Evolutionary conservation across 2,329 filamentous ascomycete genomes (phyloP).

Genomic region (Paraphoma chrysanthemicola): DNA sequence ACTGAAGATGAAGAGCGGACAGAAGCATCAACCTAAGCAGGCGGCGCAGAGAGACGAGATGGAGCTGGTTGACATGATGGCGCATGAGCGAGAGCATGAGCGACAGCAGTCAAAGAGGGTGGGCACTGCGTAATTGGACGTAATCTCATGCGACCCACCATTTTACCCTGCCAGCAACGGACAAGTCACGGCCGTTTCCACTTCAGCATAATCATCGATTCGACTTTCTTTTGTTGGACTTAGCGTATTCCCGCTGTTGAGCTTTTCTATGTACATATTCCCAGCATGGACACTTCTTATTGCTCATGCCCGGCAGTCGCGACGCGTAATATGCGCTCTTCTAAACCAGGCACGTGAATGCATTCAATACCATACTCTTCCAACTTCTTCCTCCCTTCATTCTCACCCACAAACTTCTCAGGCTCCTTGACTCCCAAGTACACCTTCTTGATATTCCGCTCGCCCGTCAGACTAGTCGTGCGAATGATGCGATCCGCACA

Average conservation of each 20-base stretch:
- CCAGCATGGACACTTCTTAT: constrained; percentile 2
- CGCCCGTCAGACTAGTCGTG: constrained; percentile 53
- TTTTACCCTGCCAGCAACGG: background rate
- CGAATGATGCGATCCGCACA: constrained; percentile 81
- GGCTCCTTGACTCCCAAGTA: constrained; percentile 91
- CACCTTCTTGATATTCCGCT: constrained; percentile 72
- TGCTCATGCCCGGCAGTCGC: constrained; percentile 80
- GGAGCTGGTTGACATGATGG: constrained; percentile 72
- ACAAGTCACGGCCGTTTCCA: too few relatives aligned
- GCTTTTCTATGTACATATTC: constrained; percentile 2
- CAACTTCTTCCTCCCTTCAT: constrained; percentile 75
- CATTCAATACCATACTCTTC: constrained; percentile 76
- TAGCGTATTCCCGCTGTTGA: background rate
- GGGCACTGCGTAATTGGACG: constrained; percentile 72
- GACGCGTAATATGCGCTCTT: constrained; percentile 79
- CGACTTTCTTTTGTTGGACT: background rate
- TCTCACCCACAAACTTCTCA: constrained; percentile 85
- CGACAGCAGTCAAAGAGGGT: constrained; percentile 82
- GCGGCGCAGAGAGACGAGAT: constrained; percentile 5
- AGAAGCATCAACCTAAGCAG: constrained; percentile 9
- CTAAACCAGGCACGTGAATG: constrained; percentile 74
- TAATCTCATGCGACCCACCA: background rate
- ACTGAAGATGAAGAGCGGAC: constrained; percentile 12
- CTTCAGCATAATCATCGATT: too few relatives aligned
- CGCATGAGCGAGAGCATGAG: constrained; percentile 71